Evolutionary conservation across 352 stramenopile species (phyloP).

Genomic region (Globisporangium middletonii): DNA sequence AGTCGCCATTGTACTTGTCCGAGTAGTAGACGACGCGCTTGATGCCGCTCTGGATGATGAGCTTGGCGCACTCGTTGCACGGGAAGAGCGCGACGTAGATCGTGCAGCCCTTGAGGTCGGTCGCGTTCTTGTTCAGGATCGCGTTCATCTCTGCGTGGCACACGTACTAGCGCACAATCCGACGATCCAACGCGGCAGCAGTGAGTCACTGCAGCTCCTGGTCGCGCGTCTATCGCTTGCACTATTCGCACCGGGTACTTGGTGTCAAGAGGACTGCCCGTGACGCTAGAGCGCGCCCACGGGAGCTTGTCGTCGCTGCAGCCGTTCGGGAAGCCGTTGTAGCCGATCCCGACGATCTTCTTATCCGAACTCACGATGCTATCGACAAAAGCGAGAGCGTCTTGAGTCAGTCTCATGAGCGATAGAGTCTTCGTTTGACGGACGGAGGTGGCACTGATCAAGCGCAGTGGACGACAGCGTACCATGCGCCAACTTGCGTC

Average conservation of each 20-base stretch:
- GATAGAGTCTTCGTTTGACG: no score
- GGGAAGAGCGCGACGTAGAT: conserved; percentile 99
- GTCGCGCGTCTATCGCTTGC: no score
- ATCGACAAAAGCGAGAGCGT: not conserved
- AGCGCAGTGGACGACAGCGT: conserved; percentile 1
- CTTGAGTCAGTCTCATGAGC: not conserved
- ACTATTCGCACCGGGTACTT: conserved; percentile 83
- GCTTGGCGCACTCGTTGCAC: conserved; percentile 98
- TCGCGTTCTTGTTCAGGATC: conserved; percentile 98
- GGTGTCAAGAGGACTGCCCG: conserved; percentile 86
- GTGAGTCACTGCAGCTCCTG: not conserved
- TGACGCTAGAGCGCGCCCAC: conserved; percentile 81
- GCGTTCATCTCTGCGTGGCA: conserved; percentile 99
- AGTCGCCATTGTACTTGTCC: conserved; percentile 93
- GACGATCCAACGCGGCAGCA: not conserved
- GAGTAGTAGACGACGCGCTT: conserved; percentile 94
- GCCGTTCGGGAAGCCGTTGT: conserved; percentile 97
- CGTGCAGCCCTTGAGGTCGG: conserved; percentile 90
- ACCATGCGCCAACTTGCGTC: conserved; percentile 97
- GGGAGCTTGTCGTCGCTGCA: conserved; percentile 95
- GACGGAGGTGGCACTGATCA: no score
- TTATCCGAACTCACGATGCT: conserved; percentile 94
- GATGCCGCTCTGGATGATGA: conserved; percentile 98
- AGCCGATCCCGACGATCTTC: conserved; percentile 97
- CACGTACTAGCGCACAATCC: conserved; percentile 83